Evolutionary conservation across 2,329 filamentous ascomycete species (phyloP).

Genomic region (Chaetomium globosum): DNA sequence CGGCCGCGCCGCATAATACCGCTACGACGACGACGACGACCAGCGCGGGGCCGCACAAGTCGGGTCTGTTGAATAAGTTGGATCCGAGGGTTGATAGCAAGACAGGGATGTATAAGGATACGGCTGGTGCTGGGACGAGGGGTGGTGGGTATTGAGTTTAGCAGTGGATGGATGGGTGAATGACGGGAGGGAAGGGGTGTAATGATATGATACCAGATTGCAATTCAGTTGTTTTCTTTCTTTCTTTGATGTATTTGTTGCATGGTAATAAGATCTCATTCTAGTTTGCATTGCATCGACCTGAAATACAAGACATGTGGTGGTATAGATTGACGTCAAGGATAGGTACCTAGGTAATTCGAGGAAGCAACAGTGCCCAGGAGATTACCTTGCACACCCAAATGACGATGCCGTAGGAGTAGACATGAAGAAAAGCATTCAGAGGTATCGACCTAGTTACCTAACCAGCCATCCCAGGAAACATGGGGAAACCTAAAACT

Average conservation of each 20-base stretch:
- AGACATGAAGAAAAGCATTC: background rate
- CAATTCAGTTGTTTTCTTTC: background rate
- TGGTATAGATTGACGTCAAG: background rate
- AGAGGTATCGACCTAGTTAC: slow-evolving; percentile 21
- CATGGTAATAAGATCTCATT: background rate
- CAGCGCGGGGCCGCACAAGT: slow-evolving; percentile 48
- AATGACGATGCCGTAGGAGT: background rate
- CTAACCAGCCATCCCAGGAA: slow-evolving; percentile 15
- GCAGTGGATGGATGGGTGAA: background rate
- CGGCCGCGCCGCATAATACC: slow-evolving; percentile 39
- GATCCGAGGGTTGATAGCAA: slow-evolving; percentile 48
- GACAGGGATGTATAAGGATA: slow-evolving; percentile 21
- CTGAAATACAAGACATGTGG: background rate
- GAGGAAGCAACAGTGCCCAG: background rate
- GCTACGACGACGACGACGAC: slow-evolving; percentile 31
- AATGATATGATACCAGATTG: slow-evolving; percentile 15
- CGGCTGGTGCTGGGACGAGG: background rate
- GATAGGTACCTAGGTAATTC: background rate
- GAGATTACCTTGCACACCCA: too few species aligned
- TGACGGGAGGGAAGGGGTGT: background rate
- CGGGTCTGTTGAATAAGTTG: slow-evolving; percentile 47
- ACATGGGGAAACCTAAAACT: slow-evolving; percentile 15
- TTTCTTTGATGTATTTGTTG: background rate
- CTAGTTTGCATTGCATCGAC: background rate
- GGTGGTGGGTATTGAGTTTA: background rate